Conservation (phyloP, 179 eudicot genomes). For the Patellifolia procumbens region DNA sequence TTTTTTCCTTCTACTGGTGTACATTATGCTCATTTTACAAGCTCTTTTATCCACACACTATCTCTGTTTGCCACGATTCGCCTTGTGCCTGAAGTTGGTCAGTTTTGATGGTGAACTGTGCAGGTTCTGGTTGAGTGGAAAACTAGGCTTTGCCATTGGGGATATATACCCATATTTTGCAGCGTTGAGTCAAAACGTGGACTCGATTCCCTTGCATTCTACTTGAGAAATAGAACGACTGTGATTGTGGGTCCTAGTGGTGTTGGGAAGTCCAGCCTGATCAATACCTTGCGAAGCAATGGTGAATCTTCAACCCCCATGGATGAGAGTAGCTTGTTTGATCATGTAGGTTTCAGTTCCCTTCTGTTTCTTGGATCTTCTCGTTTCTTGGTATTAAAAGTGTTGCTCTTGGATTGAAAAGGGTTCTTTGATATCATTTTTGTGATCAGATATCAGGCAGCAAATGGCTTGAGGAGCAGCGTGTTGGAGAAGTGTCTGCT, state of each 20-base stretch:
- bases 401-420: background rate
- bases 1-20: background rate
- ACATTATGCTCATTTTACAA: background rate
- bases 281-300: slow-evolving; percentile 75
- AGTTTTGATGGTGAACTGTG: slow-evolving; percentile 19
- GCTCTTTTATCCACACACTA: background rate
- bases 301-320: slow-evolving; percentile 31
- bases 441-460: slow-evolving; percentile 58
- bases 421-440: background rate
- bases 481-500: slow-evolving; percentile 88
- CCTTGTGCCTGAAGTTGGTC: background rate
- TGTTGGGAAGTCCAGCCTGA: slow-evolving; percentile 93
- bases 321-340: slow-evolving; percentile 57
- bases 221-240: slow-evolving; percentile 72
- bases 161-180: slow-evolving; percentile 81
- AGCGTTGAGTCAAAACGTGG: slow-evolving; percentile 72
- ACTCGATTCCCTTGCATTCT: slow-evolving; percentile 72
- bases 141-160: slow-evolving; percentile 78
- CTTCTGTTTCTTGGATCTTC: slow-evolving; percentile 6
- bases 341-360: slow-evolving; percentile 50
- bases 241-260: slow-evolving; percentile 98
- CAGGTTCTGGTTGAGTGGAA: slow-evolving; percentile 72
- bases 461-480: slow-evolving; percentile 92
- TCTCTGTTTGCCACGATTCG: background rate
- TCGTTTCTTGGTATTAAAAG: background rate